Base-by-base conservation (phyloP, 352 stramenopile genomes). In the Pythium aristosporum region DNA sequence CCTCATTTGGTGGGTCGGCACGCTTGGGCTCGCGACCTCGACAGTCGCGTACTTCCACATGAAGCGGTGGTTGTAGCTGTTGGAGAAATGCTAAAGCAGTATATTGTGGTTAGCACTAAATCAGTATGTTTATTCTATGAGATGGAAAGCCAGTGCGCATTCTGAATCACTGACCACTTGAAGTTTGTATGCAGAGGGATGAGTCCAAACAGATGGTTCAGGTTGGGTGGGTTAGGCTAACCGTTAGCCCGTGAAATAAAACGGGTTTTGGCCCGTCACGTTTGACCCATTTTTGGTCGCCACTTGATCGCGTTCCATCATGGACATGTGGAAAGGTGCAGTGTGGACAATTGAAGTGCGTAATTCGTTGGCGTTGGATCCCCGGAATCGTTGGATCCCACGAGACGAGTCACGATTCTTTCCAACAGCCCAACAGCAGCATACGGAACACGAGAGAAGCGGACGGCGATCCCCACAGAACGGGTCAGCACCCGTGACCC, bases 1-100 rank as follows among this genome's bases (percentile, higher is more conserved):
- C 65, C 76, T 81, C 53, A 68, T 91, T 23, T 96, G 87, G 80
- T 96, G 88, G 88, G 68, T 67, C 7, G 73, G 79, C 20, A 74
- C 88, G 42, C 37, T 87, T n/a, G 48, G 57, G 5, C 77, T 94
- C 28, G 76, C 74, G 5, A 59, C 72, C 2, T 41, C 61, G 18
- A 87, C 77, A 8, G 39, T 89, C 8, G 48, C 59, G 7, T 91
- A 79, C 63, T 90, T 94, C 63, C 83, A 87, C 48, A 82, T 82
- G 25, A 92, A 92, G 61, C 71, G 80, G 34, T 94, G 86, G 85
- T 47, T 88, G 16, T 89, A 82, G 10, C 18, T 48, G 18, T 25
- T 48, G 16, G 13, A 52, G 46, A 34, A 13, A 23, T 50, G 18
- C 0, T 61, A 53, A 53, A 43, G 21, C 43, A 46, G 46, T 57